Conservation (phyloP, 2,329 filamentous ascomycete species). For the Whalleya microplaca region DNA sequence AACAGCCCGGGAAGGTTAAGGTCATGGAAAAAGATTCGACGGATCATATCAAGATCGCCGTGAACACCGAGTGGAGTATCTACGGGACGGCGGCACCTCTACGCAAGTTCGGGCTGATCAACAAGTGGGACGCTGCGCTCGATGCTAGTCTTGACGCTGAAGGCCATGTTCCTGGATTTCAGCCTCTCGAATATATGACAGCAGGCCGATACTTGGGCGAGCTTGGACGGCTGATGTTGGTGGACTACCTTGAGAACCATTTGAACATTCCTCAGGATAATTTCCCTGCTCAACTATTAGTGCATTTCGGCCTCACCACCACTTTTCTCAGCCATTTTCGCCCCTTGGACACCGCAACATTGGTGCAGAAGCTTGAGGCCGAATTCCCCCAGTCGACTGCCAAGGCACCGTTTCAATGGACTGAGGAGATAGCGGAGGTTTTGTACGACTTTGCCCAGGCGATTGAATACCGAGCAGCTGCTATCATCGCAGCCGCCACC, state of each 20-base stretch:
- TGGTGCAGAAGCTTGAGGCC: constrained; percentile 51
- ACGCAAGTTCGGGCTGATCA: constrained; percentile 65
- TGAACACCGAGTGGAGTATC: constrained; percentile 87
- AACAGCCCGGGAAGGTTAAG: constrained; percentile 56
- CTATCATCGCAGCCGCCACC: constrained; percentile 73
- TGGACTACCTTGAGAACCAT: constrained; percentile 62
- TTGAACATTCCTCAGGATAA: constrained; percentile 44
- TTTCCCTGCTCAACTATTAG: constrained; percentile 59
- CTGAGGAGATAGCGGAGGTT: constrained; percentile 57
- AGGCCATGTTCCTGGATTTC: constrained; percentile 74
- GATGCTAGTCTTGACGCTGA: constrained; percentile 67
- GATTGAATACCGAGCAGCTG: constrained; percentile 73
- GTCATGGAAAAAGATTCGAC: constrained; percentile 49
- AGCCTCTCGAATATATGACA: constrained; percentile 85
- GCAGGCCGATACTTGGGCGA: constrained; percentile 78
- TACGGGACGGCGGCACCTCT: constrained; percentile 73
- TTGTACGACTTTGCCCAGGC: constrained; percentile 70
- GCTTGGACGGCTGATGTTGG: constrained; percentile 70
- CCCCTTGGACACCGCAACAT: constrained; percentile 51
- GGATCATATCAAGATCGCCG: constrained; percentile 67
- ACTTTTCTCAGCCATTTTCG: constrained; percentile 73
- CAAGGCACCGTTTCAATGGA: constrained; percentile 62
- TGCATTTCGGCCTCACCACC: constrained; percentile 68
- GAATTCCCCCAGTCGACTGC: constrained; percentile 58
- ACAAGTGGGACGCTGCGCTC: constrained; percentile 70